Conservation (phyloP, 768 basidiomycete genomes). For the Crepidotus variabilis region DNA sequence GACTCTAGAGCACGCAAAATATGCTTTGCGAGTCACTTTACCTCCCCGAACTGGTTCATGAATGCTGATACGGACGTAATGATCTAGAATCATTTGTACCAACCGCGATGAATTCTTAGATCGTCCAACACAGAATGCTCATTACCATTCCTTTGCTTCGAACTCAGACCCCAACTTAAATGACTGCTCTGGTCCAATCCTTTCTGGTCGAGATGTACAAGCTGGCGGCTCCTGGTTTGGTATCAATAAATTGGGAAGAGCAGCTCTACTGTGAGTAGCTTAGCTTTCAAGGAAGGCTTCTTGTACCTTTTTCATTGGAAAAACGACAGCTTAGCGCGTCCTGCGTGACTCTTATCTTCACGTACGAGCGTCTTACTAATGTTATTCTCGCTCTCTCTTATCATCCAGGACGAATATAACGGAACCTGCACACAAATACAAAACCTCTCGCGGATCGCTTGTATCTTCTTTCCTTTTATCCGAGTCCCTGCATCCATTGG, state of each 20-base stretch:
- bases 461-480: constrained; percentile 65
- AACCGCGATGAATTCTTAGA: constrained; percentile 76
- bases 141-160: constrained; percentile 62
- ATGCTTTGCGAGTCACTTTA: constrained; percentile 61
- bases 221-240: constrained; percentile 88
- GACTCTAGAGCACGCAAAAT: constrained; percentile 72
- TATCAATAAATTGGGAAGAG: constrained; percentile 55
- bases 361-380: not conserved
- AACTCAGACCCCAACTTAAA: constrained; percentile 14
- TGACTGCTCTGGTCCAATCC: constrained; percentile 32
- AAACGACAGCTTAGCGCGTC: too few relatives aligned
- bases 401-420: constrained; percentile 73
- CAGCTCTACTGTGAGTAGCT: constrained; percentile 65
- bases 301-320: not conserved
- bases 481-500: constrained; percentile 40
- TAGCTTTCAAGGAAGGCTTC: not conserved
- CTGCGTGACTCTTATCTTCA: constrained; percentile 1
- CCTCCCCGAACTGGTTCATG: constrained; percentile 9
- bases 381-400: constrained; percentile 1
- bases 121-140: constrained; percentile 62
- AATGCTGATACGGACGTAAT: not conserved
- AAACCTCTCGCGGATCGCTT: constrained; percentile 66
- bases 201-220: constrained; percentile 71
- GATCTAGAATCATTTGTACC: constrained; percentile 59
- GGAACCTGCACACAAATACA: constrained; percentile 47